phyloP scores from a whole-genome alignment of 2,329 filamentous ascomycete genomes.

The Diaporthe vaccinii region DNA sequence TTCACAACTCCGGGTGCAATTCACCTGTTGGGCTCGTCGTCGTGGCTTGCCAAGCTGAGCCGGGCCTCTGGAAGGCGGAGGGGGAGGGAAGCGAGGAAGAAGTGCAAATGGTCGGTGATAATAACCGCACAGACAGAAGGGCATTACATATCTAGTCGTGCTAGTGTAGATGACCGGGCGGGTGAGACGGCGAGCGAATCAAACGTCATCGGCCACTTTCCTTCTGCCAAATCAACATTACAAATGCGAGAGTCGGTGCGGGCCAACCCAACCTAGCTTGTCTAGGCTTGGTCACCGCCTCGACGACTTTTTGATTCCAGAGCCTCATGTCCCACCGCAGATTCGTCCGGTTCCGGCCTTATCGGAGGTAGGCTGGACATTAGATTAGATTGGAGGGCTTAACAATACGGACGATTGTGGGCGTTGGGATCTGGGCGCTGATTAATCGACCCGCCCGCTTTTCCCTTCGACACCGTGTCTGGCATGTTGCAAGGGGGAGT shows the following conservation, averaged over 20 bases:
- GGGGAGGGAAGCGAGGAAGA: background rate
- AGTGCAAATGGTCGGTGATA: background rate
- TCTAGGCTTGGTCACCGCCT: slow-evolving; percentile 10
- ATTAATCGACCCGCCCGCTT: slow-evolving; percentile 4
- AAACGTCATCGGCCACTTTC: slow-evolving; percentile 15
- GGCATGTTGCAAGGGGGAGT: background rate
- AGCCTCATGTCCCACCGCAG: slow-evolving; percentile 20
- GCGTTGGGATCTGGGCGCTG: slow-evolving; percentile 17
- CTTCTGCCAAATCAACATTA: background rate
- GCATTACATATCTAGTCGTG: slow-evolving; percentile 3
- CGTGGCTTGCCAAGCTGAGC: background rate
- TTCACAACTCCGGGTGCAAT: background rate
- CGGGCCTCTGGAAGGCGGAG: background rate
- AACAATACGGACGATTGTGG: background rate
- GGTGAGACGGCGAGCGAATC: slow-evolving; percentile 10
- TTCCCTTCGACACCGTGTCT: background rate
- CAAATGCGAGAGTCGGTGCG: slow-evolving; percentile 16
- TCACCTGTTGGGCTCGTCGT: background rate
- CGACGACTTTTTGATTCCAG: background rate
- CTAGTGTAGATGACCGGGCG: background rate
- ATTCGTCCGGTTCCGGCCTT: slow-evolving; percentile 3
- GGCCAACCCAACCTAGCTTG: slow-evolving; percentile 11
- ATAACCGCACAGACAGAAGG: background rate
- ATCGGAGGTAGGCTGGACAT: slow-evolving; percentile 23
- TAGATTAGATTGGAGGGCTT: slow-evolving; percentile 20